Evolutionary conservation across 768 basidiomycete genomes (phyloP).

Genomic region (Antrodiella citrinella): DNA sequence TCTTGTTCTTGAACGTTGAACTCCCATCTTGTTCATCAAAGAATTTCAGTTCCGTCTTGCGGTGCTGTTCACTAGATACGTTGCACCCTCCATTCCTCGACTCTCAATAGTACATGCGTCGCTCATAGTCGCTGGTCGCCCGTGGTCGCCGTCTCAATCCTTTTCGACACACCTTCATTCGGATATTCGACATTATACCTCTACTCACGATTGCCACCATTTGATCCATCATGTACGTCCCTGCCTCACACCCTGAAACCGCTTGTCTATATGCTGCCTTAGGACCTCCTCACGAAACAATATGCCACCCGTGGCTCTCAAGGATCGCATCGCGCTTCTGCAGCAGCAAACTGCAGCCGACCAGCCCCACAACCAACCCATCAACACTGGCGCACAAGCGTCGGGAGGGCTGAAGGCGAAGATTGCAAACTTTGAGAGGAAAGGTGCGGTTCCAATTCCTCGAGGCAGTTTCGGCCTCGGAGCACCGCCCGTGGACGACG

Average conservation of each 20-base stretch:
- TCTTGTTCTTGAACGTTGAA: not conserved
- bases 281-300: constrained; percentile 20
- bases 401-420: constrained; percentile 42
- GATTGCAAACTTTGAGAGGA: constrained; percentile 75
- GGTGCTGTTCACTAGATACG: not conserved
- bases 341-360: constrained; percentile 37
- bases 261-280: not conserved
- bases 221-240: constrained; percentile 6
- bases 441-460: constrained; percentile 71
- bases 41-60: constrained; percentile 14
- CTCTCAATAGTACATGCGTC: constrained; percentile 11
- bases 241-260: not conserved
- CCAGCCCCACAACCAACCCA: constrained; percentile 11
- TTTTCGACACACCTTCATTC: constrained; percentile 13
- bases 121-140: constrained; percentile 25
- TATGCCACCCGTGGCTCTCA: constrained; percentile 44
- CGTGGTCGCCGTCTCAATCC: constrained; percentile 20
- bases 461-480: constrained; percentile 66
- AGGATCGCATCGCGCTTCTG: constrained; percentile 77
- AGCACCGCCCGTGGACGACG: constrained; percentile 45
- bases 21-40: not conserved
- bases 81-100: constrained; percentile 10
- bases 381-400: constrained; percentile 3
- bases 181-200: constrained; percentile 8
- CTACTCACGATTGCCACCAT: not conserved